Percentiles rank a stretch among this genome's conserved stretches.
These are phyloP conservation scores for Medicago ruthenica DNA, from an alignment of 306 rosid genomes.

Conservation along the genomic window DNA sequence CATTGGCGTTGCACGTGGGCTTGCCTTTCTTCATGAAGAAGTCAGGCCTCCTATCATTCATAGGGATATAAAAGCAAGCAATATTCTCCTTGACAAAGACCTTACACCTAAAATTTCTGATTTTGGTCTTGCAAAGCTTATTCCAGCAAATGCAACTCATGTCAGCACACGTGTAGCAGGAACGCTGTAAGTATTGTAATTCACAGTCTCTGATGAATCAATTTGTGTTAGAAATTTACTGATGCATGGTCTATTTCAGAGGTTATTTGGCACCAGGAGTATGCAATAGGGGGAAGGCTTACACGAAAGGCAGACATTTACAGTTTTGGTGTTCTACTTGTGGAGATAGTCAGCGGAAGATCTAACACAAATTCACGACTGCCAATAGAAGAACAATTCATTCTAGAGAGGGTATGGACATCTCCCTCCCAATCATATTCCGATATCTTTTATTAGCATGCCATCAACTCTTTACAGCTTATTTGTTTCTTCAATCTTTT, in stretches of 20 bases:
- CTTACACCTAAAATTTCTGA: slow-evolving; percentile 88
- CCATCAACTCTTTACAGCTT: no score
- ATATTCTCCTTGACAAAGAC: slow-evolving; percentile 81
- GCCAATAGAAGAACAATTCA: slow-evolving; percentile 74
- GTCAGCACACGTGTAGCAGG: slow-evolving; percentile 99
- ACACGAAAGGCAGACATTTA: slow-evolving; percentile 89
- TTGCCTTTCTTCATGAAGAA: slow-evolving; percentile 91
- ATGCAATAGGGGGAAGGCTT: slow-evolving; percentile 83
- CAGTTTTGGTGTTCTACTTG: slow-evolving; percentile 89
- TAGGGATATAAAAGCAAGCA: slow-evolving; percentile 98
- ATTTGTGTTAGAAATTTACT: slow-evolving; percentile 26
- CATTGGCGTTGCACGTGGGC: slow-evolving; percentile 82
- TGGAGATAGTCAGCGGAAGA: slow-evolving; percentile 90
- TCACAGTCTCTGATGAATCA: slow-evolving; percentile 17
- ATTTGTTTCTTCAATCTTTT: no score
- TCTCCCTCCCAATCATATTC: slow-evolving; percentile 6
- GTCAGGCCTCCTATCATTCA: slow-evolving; percentile 85
- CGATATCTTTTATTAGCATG: no score
- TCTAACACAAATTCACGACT: slow-evolving; percentile 74
- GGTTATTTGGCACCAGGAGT: slow-evolving; percentile 99
- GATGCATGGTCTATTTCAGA: slow-evolving; percentile 54
- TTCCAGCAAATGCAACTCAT: slow-evolving; percentile 83
- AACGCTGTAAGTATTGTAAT: slow-evolving; percentile 74
- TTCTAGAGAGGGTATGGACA: slow-evolving; percentile 82
- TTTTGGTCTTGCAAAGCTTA: slow-evolving; percentile 95